These are phyloP conservation scores for Aeschynomene evenia DNA, from an alignment of 306 rosid species.

Conservation along the genomic window DNA sequence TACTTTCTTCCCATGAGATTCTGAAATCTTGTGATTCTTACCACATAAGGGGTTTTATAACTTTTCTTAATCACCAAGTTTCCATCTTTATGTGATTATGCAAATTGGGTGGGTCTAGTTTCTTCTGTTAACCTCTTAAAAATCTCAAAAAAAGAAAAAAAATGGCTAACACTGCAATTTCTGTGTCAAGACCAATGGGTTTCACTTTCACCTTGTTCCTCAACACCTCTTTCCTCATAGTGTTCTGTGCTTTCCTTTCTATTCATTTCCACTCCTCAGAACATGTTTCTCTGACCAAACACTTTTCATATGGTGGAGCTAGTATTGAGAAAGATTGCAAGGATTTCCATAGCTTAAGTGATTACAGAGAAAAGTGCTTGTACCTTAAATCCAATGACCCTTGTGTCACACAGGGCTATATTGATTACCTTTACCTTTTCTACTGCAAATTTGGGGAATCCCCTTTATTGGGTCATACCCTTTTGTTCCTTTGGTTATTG, in stretches of 20 bases:
- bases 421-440: constrained; percentile 53
- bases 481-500: constrained; percentile 51
- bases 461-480: constrained; percentile 40
- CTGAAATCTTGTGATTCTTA: neutral
- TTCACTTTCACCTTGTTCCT: constrained; percentile 45
- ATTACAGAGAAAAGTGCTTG: constrained; percentile 44
- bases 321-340: constrained; percentile 34
- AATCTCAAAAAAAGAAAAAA: no score
- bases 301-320: neutral
- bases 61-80: constrained; percentile 24
- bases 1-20: neutral
- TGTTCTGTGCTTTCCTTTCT: constrained; percentile 34
- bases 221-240: constrained; percentile 44
- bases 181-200: constrained; percentile 21
- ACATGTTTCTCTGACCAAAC: constrained; percentile 19
- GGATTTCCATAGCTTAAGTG: constrained; percentile 32
- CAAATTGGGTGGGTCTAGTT: constrained; percentile 14
- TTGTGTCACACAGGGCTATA: constrained; percentile 51
- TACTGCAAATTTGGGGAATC: constrained; percentile 51
- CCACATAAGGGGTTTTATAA: neutral
- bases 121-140: neutral
- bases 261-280: constrained; percentile 39
- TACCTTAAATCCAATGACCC: constrained; percentile 45
- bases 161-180: neutral
- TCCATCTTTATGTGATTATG: constrained; percentile 17